Base-by-base conservation (phyloP, 1,284 basidiomycete genomes). In the Malassezia arunalokei region DNA sequence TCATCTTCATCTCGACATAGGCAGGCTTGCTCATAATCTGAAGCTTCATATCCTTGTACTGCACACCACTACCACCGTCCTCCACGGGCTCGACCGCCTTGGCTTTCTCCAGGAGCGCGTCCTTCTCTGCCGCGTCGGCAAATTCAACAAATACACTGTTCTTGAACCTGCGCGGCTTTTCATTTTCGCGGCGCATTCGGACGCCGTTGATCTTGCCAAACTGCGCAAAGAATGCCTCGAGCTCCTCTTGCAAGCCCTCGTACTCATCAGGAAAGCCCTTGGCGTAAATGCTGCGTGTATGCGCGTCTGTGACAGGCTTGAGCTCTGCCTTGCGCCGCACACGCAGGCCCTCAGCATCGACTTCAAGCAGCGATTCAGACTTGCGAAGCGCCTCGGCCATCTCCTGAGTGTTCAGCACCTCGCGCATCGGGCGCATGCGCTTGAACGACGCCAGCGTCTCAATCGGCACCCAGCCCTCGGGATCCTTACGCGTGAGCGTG, bases 1-100 rank as follows among this genome's bases (percentile, higher is more conserved):
- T 85, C 76, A 91, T 87, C 77, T 96, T 98, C 88, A 91, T 92
- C 62, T 87, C 82, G 68, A 89, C 88, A 75, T 96, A 98, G 6
- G 79, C 87, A 59, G 85, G 83, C 73, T 72, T 72, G 64, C 52
- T 58, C 90, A 95, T 94, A 66, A 80, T 81, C 41, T 85, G 68
- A 39, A 96, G 79, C 35, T 66, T 59, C 20, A 70, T 74, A 38
- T 60, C 56, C 1, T 42, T 43, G 52, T 60, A 70, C 27, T 30
- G 31, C 55, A 66, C 39, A 31, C 53, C 59, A 49, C 60, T 62
- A n/a, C 64, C 64, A 15, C 64, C 64, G 35, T 68, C 66, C 53
- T 62, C 58, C 27, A 60, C 48, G 40, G 65, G 62, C 31, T 63
- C 59, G 47, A 54, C 56, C 30, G 44, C 27, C 20, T 56, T 58